A percentile compares a stretch with the other conserved stretches of the same genome.
phyloP scores from a whole-genome alignment of 2,329 filamentous ascomycete genomes.

The Colletotrichum lupini region DNA sequence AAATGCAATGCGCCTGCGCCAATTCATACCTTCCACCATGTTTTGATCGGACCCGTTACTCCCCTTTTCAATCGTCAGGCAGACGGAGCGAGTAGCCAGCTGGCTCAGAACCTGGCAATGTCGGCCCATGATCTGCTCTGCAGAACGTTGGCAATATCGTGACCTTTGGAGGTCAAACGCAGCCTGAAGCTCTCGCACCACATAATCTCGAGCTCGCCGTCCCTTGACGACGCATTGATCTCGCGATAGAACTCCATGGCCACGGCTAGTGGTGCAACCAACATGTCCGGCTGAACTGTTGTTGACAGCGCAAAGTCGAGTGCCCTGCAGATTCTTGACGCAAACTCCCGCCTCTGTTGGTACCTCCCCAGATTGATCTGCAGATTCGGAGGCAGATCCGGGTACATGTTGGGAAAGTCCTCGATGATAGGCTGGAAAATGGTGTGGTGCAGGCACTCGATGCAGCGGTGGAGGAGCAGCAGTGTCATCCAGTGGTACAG shows the following conservation, averaged over 20 bases:
- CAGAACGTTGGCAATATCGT: conserved; percentile 52
- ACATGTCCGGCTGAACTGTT: conserved; percentile 58
- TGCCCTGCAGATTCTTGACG: conserved; percentile 61
- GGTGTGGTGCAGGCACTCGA: conserved; percentile 56
- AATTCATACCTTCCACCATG: background rate
- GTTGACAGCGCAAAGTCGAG: conserved; percentile 58
- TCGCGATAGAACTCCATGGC: conserved; percentile 55
- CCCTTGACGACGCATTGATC: conserved; percentile 50
- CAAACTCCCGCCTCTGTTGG: conserved; percentile 55
- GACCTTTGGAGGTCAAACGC: conserved; percentile 52
- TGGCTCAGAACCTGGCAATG: conserved; percentile 37
- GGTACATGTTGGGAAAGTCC: conserved; percentile 51
- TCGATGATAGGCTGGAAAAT: conserved; percentile 57
- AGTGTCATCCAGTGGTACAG: conserved; percentile 66
- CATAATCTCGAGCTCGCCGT: conserved; percentile 56
- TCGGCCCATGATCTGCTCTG: conserved; percentile 52
- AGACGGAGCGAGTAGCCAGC: background rate
- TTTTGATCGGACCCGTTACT: background rate
- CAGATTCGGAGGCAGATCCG: conserved; percentile 50
- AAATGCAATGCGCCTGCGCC: conserved; percentile 2
- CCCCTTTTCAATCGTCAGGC: background rate
- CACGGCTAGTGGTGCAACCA: conserved; percentile 55
- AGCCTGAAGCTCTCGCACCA: conserved; percentile 59
- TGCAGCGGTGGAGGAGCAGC: conserved; percentile 60
- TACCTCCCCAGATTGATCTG: conserved; percentile 56